These are phyloP conservation scores for Leccinum insolens DNA, from an alignment of 1,284 basidiomycete genomes.

Conservation along the genomic window DNA sequence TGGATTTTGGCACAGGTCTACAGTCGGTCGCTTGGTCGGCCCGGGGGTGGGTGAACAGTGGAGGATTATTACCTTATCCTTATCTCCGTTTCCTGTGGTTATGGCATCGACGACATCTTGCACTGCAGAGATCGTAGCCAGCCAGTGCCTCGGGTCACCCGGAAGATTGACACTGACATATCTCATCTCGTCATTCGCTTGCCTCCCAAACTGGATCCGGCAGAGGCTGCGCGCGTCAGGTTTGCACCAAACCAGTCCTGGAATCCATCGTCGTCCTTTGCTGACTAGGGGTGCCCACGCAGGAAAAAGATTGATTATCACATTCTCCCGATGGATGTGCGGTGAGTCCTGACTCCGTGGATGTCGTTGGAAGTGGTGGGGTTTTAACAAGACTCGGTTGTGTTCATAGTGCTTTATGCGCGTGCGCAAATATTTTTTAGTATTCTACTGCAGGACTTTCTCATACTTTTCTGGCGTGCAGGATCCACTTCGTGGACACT, in stretches of 20 bases:
- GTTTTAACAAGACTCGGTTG: not conserved
- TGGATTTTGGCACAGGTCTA: not conserved
- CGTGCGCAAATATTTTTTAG: conserved; percentile 36
- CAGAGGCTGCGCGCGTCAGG: conserved; percentile 56
- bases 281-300: conserved; percentile 9
- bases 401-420: conserved; percentile 53
- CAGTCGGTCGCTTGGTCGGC: not conserved
- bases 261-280: not conserved
- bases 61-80: not conserved
- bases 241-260: conserved; percentile 22
- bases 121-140: not conserved
- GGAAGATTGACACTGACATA: not conserved
- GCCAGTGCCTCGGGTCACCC: not conserved
- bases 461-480: conserved; percentile 24
- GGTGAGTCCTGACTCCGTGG: conserved; percentile 60
- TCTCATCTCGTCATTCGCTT: not conserved
- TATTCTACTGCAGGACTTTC: not conserved
- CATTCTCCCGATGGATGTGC: conserved; percentile 70
- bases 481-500: conserved; percentile 54
- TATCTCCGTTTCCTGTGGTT: not conserved
- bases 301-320: conserved; percentile 61
- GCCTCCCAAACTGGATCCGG: conserved; percentile 46
- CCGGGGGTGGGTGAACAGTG: not conserved
- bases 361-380: conserved; percentile 21
- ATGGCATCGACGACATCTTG: not conserved